Evolutionary conservation across 495 filamentous ascomycete genomes (phyloP).

Genomic region (Chaetomium fimeti): DNA sequence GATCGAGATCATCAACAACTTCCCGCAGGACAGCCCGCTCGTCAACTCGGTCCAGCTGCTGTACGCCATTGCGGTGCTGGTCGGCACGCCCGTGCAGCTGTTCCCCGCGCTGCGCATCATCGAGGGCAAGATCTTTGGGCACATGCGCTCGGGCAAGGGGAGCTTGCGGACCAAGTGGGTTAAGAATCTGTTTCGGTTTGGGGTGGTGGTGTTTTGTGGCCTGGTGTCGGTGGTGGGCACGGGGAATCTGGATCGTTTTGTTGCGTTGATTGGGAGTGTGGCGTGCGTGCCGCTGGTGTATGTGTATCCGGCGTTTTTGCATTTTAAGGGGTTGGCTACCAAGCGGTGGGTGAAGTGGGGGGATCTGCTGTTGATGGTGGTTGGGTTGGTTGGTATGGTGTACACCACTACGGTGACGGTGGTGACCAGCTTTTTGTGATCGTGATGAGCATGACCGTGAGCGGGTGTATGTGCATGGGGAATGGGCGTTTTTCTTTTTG

Average conservation of each 20-base stretch:
- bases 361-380: constrained; percentile 54
- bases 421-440: constrained; percentile 40
- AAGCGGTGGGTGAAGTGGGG: constrained; percentile 46
- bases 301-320: constrained; percentile 76
- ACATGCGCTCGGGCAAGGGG: constrained; percentile 54
- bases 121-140: constrained; percentile 54
- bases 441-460: not conserved
- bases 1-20: constrained; percentile 65
- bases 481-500: not conserved
- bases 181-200: constrained; percentile 59
- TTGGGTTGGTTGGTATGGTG: constrained; percentile 59
- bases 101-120: constrained; percentile 63
- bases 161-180: constrained; percentile 59
- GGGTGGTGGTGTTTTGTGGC: constrained; percentile 50
- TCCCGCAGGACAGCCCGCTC: constrained; percentile 58
- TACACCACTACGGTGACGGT: constrained; percentile 62
- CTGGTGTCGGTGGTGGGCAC: constrained; percentile 54
- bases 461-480: not conserved
- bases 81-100: constrained; percentile 62
- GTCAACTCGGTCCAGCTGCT: constrained; percentile 67
- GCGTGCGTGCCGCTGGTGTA: constrained; percentile 86
- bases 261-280: constrained; percentile 60
- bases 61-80: constrained; percentile 62
- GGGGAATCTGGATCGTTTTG: constrained; percentile 62
- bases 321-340: constrained; percentile 58